A percentile compares a stretch with the other conserved stretches of the same genome.
These are phyloP conservation scores for Solanum raphanifolium DNA, from an alignment of 257 asterid species.

Conservation along the genomic window DNA sequence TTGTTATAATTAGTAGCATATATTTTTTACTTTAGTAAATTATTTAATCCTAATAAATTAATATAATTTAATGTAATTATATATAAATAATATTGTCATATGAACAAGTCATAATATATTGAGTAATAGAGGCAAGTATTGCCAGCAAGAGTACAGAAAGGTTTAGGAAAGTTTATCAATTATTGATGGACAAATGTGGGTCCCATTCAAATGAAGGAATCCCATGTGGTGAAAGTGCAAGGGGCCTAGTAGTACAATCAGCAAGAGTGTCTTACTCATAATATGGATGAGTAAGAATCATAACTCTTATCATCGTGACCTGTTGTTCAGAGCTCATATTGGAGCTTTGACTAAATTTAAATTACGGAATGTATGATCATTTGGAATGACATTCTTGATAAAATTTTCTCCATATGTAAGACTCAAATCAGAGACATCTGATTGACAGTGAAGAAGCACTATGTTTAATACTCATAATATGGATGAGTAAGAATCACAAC, in stretches of 20 bases:
- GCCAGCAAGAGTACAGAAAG: background rate
- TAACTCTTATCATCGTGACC: background rate
- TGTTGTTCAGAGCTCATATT: too few relatives aligned
- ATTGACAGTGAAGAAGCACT: too few relatives aligned
- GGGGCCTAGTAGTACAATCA: background rate
- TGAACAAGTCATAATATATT: background rate
- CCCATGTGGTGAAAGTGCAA: background rate
- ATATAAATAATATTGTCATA: background rate
- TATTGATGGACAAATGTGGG: background rate
- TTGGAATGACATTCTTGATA: fast-evolving
- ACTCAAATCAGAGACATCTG: background rate
- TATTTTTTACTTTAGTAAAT: background rate
- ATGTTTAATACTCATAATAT: background rate
- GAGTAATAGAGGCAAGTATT: background rate
- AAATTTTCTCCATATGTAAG: fast-evolving
- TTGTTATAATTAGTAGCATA: background rate
- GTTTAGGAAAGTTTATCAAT: background rate
- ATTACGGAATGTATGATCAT: too few relatives aligned
- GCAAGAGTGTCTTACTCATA: background rate
- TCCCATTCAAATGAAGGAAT: background rate
- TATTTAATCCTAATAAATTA: background rate
- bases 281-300: background rate
- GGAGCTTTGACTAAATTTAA: too few relatives aligned
- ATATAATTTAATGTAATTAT: background rate
- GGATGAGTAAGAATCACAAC: background rate